phyloP scores from a whole-genome alignment of 495 filamentous ascomycete genomes.

The Rhypophila decipiens region DNA sequence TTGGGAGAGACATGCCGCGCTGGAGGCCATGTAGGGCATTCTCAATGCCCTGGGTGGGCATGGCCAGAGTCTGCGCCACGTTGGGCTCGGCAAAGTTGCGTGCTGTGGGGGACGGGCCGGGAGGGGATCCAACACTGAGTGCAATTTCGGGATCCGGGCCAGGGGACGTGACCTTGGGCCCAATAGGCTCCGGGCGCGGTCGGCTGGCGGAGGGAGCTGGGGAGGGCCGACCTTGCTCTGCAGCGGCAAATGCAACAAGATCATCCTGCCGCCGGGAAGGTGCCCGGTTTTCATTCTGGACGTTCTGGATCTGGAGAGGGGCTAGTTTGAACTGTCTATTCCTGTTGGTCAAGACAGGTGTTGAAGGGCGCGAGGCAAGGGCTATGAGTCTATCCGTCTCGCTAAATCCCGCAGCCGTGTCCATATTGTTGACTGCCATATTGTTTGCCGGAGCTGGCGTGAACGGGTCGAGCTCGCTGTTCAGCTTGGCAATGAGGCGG shows the following conservation, averaged over 20 bases:
- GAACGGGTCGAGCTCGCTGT: neutral
- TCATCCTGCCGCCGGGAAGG: neutral
- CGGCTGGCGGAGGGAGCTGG: too few relatives aligned
- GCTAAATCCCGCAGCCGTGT: neutral
- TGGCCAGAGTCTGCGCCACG: too few relatives aligned
- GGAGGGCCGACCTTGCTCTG: too few relatives aligned
- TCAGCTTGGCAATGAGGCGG: neutral
- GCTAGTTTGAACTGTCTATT: too few relatives aligned
- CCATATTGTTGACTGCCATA: neutral
- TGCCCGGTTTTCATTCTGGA: too few relatives aligned
- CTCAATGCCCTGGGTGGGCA: too few relatives aligned
- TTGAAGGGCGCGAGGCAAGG: neutral
- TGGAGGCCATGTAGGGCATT: too few relatives aligned
- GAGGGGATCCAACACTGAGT: conserved; percentile 16
- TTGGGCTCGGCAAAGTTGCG: too few relatives aligned
- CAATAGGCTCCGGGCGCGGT: too few relatives aligned
- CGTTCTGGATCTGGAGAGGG: too few relatives aligned
- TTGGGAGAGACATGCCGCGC: too few relatives aligned
- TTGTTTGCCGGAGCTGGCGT: neutral
- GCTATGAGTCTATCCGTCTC: conserved; percentile 16
- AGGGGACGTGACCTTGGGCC: conserved; percentile 18
- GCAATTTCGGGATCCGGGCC: conserved; percentile 12
- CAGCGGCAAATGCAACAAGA: neutral
- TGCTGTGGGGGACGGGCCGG: neutral
- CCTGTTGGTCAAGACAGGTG: conserved; percentile 1